A percentile compares a stretch with the other conserved stretches of the same genome.
Evolutionary conservation across 805 yeast genomes (phyloP).

Genomic region (Blastobotrys americana): DNA sequence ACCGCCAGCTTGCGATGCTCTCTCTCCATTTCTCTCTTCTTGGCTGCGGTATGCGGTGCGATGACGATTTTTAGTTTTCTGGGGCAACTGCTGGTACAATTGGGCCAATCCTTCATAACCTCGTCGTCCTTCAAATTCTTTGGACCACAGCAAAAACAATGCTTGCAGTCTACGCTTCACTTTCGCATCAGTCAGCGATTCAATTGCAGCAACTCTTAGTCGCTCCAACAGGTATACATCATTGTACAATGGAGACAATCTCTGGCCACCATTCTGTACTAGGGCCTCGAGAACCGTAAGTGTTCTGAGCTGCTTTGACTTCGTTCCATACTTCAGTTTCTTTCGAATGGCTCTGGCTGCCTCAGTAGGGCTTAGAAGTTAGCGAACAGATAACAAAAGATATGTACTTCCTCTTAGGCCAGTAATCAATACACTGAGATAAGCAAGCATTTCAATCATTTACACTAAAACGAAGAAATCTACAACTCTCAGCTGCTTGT

Average conservation of each 20-base stretch:
- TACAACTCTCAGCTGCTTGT: too few species aligned
- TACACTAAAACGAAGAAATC: too few species aligned
- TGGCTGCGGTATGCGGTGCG: slow-evolving; percentile 7
- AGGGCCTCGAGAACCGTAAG: slow-evolving; percentile 52
- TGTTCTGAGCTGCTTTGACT: slow-evolving; percentile 58
- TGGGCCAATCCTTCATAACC: slow-evolving; percentile 44
- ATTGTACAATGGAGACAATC: slow-evolving; percentile 41
- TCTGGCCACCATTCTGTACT: slow-evolving; percentile 47
- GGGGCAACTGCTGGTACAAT: slow-evolving; percentile 42
- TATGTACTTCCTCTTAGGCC: too few species aligned
- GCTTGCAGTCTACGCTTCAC: slow-evolving; percentile 43
- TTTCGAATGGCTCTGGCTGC: slow-evolving; percentile 90
- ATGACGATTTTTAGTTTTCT: slow-evolving; percentile 18
- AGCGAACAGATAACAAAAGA: slow-evolving; percentile 10
- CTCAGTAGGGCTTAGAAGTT: slow-evolving; percentile 46
- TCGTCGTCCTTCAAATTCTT: slow-evolving; percentile 43
- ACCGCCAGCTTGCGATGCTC: slow-evolving; percentile 14
- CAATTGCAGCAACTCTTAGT: slow-evolving; percentile 45
- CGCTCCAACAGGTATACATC: slow-evolving; percentile 65
- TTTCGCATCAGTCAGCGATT: slow-evolving; percentile 32
- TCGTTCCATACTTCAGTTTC: slow-evolving; percentile 76
- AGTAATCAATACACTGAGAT: too few species aligned
- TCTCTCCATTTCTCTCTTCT: slow-evolving; percentile 1
- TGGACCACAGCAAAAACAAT: slow-evolving; percentile 62
- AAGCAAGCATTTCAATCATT: too few species aligned